These are phyloP conservation scores for Aspergillus aculeatinus DNA, from an alignment of 2,329 filamentous ascomycete genomes.

Conservation along the genomic window DNA sequence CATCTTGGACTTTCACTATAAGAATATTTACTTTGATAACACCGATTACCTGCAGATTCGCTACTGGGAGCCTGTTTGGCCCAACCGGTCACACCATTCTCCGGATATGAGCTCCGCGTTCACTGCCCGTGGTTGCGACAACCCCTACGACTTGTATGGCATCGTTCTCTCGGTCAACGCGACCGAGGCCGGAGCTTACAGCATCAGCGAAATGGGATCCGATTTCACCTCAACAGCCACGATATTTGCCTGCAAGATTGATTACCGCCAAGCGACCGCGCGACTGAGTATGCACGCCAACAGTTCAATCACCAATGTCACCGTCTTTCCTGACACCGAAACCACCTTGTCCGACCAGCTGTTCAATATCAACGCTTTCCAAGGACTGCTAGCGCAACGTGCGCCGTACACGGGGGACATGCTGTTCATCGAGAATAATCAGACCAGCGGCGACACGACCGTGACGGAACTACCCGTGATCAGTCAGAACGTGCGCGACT, in stretches of 20 bases:
- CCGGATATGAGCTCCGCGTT: conserved; percentile 23
- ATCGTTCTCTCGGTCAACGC: conserved; percentile 34
- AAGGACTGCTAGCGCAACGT: conserved; percentile 30
- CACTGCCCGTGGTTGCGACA: conserved; percentile 25
- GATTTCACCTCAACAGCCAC: conserved; percentile 27
- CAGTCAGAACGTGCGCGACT: conserved; percentile 31
- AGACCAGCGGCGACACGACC: conserved; percentile 26
- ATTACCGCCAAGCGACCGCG: conserved; percentile 30
- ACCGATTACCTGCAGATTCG: conserved; percentile 35
- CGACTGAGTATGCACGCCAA: conserved; percentile 34
- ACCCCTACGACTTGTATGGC: conserved; percentile 34
- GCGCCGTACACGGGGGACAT: conserved; percentile 36
- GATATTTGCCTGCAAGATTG: conserved; percentile 34
- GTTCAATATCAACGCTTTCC: conserved; percentile 35
- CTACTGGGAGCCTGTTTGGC: conserved; percentile 35
- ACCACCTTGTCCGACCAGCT: conserved; percentile 19
- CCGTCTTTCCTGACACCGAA: conserved; percentile 20
- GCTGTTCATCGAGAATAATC: conserved; percentile 31
- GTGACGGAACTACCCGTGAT: conserved; percentile 34
- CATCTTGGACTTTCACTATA: conserved; percentile 30
- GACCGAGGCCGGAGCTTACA: conserved; percentile 11
- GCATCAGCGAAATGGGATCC: conserved; percentile 9
- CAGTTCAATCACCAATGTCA: conserved; percentile 32
- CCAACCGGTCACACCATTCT: conserved; percentile 10
- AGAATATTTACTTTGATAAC: conserved; percentile 28